These are phyloP conservation scores for Corymbia calophylla DNA, from an alignment of 441 rosid genomes.

Conservation along the genomic window DNA sequence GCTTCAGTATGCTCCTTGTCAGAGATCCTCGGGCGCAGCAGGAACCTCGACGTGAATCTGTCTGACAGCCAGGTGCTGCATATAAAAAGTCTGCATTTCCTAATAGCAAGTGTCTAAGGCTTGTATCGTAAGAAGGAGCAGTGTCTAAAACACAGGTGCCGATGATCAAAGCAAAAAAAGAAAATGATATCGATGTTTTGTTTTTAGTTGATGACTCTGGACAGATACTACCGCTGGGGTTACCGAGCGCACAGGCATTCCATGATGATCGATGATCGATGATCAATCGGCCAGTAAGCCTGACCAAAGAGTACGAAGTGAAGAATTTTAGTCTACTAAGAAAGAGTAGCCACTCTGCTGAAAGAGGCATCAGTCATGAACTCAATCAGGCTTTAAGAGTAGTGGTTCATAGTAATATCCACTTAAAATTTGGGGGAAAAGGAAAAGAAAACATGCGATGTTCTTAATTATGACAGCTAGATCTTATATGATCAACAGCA, in stretches of 20 bases:
- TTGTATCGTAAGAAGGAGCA: neutral
- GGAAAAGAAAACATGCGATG: too few relatives aligned
- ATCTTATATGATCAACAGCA: too few relatives aligned
- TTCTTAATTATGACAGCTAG: too few relatives aligned
- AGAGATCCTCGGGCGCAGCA: constrained; percentile 10
- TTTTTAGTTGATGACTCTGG: neutral
- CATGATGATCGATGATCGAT: neutral
- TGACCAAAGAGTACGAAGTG: neutral
- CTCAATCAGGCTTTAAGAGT: neutral
- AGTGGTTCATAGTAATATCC: too few relatives aligned
- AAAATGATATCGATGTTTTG: neutral
- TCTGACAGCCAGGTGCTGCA: neutral
- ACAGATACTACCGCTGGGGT: neutral
- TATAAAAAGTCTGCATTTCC: neutral
- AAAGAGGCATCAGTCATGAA: too few relatives aligned
- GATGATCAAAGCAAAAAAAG: neutral
- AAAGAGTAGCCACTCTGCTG: neutral
- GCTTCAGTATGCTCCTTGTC: constrained; percentile 16
- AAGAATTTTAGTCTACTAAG: neutral
- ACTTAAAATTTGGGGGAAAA: too few relatives aligned
- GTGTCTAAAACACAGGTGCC: neutral
- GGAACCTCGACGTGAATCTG: neutral
- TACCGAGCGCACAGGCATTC: neutral
- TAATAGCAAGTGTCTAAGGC: neutral
- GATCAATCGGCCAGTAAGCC: neutral